Evolutionary conservation across 495 filamentous ascomycete genomes (phyloP).

Genomic region (Terfezia claveryi): DNA sequence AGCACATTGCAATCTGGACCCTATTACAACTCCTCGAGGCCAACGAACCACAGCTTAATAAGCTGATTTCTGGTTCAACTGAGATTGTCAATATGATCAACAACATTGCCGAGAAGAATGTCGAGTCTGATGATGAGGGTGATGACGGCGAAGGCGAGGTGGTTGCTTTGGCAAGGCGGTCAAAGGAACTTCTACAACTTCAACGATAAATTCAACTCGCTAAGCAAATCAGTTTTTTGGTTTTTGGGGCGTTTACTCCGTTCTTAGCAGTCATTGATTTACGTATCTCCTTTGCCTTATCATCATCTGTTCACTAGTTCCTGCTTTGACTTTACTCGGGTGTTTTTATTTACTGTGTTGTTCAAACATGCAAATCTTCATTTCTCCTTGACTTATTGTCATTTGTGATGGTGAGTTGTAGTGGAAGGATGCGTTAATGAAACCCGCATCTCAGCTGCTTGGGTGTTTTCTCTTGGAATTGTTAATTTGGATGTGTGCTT

Average conservation of each 20-base stretch:
- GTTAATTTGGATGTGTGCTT: neutral
- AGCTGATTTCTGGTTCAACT: constrained; percentile 64
- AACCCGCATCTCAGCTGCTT: no score
- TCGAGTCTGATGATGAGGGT: constrained; percentile 78
- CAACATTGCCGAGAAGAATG: constrained; percentile 65
- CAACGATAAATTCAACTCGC: constrained; percentile 27
- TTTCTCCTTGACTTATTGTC: no score
- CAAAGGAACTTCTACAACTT: constrained; percentile 48
- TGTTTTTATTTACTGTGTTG: neutral
- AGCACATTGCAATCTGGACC: constrained; percentile 98
- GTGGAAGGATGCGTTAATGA: no score
- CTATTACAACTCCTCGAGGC: constrained; percentile 87
- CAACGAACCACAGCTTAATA: constrained; percentile 64
- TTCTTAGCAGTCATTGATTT: neutral
- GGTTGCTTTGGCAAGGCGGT: constrained; percentile 71
- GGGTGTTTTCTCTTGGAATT: neutral
- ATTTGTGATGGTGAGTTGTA: no score
- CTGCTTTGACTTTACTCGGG: neutral
- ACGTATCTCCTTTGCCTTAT: neutral
- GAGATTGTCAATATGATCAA: constrained; percentile 81
- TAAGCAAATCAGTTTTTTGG: neutral
- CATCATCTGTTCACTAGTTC: neutral
- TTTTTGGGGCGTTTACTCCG: neutral
- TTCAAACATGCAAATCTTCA: neutral
- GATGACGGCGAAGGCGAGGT: constrained; percentile 73